Evolutionary conservation across 768 basidiomycete species (phyloP), one percentile per base, ranked within the genome.

Genomic region (Kwoniella pini): DNA sequence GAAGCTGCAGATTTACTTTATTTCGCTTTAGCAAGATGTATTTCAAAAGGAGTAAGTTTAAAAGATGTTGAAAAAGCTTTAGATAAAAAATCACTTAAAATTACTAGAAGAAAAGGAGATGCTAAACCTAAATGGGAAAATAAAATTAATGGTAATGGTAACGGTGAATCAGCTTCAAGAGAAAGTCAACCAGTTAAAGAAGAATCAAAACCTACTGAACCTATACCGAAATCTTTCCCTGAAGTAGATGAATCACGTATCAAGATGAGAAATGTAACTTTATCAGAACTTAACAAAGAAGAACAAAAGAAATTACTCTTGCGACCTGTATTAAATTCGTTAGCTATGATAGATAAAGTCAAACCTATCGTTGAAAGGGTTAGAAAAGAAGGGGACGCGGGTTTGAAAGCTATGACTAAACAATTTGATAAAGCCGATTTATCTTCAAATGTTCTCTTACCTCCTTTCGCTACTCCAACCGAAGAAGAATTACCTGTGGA

Each of bases 1-100:
- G 96, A 99, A 79, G 90, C 93, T 6, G 95, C 94, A 0, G 96
- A 99, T 80, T 81, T 99, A 22, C 71, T 95, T 40, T 99, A 98
- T 81, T 99, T 99, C 74, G 85, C 88, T 0, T 79, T 99, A 68
- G 85, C 89, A 21, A 87, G 88, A 66, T 97, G 95, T 73, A 82
- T 90, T 21, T 84, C 88, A 45, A 83, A 86, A 3, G 95, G 94
- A 0, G 91, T 98, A 17, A 82, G 82, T 40, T 81, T 97, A 67
- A 80, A 84, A 22, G 92, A 98, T 65, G 85, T 99, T 22, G 92
- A 95, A 79, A 81, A 79, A 1, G 89, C 88, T 9, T 80, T 99
- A 50, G 90, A 97, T 77, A 80, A 79, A 67, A 95, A 97, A 79
- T 89, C 92, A 17, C 85, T 85, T 75, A 91, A 88, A 76, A 84